Evolutionary conservation across 2,329 filamentous ascomycete genomes (phyloP).

Genomic region (Nemania sp.): DNA sequence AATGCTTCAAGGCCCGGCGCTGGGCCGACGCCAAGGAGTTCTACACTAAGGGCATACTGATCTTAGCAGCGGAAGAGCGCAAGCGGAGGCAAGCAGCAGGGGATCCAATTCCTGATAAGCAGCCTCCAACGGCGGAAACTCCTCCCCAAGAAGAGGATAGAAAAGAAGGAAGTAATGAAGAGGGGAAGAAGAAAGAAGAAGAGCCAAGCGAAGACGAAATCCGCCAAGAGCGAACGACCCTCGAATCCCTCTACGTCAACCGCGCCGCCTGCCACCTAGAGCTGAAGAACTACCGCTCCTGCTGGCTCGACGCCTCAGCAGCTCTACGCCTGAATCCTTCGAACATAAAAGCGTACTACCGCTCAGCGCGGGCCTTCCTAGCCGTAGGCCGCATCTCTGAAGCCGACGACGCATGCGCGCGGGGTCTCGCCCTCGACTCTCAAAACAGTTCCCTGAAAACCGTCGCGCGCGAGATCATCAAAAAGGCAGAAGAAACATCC

Average conservation of each 20-base stretch:
- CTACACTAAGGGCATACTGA: slow-evolving; percentile 81
- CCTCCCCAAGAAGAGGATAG: slow-evolving; percentile 43
- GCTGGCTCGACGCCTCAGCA: slow-evolving; percentile 80
- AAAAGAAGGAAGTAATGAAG: slow-evolving; percentile 49
- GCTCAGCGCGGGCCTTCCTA: slow-evolving; percentile 76
- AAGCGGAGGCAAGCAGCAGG: slow-evolving; percentile 47
- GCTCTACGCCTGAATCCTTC: slow-evolving; percentile 76
- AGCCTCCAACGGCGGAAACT: background rate
- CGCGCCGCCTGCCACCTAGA: slow-evolving; percentile 88
- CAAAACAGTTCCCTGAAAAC: slow-evolving; percentile 67
- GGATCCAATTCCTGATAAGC: slow-evolving; percentile 33
- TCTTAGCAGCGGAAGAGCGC: slow-evolving; percentile 67
- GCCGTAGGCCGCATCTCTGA: slow-evolving; percentile 77
- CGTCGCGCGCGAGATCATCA: slow-evolving; percentile 65
- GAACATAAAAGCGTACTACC: slow-evolving; percentile 91
- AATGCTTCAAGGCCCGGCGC: slow-evolving; percentile 72
- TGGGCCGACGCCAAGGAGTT: slow-evolving; percentile 89
- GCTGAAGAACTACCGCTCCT: slow-evolving; percentile 84
- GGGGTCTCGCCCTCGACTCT: slow-evolving; percentile 73
- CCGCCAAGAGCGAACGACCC: slow-evolving; percentile 57
- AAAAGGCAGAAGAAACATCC: slow-evolving; percentile 58
- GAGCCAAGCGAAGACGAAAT: slow-evolving; percentile 57
- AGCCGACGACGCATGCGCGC: slow-evolving; percentile 76
- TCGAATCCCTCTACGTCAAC: slow-evolving; percentile 82
- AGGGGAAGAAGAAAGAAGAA: slow-evolving; percentile 41